A percentile compares a stretch with the other conserved stretches of the same genome.
phyloP scores from a whole-genome alignment of 345 rosid genomes.

The Anastatica hierochuntica region DNA sequence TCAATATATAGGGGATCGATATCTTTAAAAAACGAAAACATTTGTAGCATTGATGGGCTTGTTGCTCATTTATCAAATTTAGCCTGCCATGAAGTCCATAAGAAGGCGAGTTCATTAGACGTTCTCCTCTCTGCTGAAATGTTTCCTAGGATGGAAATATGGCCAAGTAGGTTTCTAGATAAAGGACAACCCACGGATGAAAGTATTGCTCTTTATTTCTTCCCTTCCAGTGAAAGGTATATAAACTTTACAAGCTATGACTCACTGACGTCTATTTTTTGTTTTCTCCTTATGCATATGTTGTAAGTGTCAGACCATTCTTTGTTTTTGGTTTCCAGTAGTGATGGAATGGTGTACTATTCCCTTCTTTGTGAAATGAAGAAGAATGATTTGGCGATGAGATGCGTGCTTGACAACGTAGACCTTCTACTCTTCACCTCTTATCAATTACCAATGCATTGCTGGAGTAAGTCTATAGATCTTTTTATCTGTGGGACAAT shows the following conservation, averaged over 20 bases:
- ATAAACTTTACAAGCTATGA: not conserved
- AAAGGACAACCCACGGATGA: conserved; percentile 38
- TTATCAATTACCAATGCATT: conserved; percentile 36
- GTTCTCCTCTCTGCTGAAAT: conserved; percentile 38
- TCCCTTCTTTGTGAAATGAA: conserved; percentile 45
- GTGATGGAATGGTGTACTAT: conserved; percentile 28
- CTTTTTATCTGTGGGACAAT: no score
- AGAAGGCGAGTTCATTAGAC: conserved; percentile 38
- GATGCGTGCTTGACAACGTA: conserved; percentile 36
- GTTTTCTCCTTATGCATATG: not conserved
- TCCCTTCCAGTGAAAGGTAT: conserved; percentile 46
- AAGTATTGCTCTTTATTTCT: conserved; percentile 53
- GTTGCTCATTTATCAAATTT: conserved; percentile 54
- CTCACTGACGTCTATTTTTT: not conserved
- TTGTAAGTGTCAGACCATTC: not conserved
- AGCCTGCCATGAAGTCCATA: conserved; percentile 43
- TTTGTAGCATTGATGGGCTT: conserved; percentile 22
- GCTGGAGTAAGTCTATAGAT: conserved; percentile 42
- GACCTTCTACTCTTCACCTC: conserved; percentile 68
- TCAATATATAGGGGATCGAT: conserved; percentile 46
- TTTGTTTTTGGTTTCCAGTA: conserved; percentile 26
- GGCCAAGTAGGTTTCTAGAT: conserved; percentile 52
- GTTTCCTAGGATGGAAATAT: conserved; percentile 34
- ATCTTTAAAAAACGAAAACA: conserved; percentile 13
- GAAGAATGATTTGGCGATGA: conserved; percentile 39